Conservation (phyloP, 352 stramenopile species). For the Thalassiosira ordinaria region DNA sequence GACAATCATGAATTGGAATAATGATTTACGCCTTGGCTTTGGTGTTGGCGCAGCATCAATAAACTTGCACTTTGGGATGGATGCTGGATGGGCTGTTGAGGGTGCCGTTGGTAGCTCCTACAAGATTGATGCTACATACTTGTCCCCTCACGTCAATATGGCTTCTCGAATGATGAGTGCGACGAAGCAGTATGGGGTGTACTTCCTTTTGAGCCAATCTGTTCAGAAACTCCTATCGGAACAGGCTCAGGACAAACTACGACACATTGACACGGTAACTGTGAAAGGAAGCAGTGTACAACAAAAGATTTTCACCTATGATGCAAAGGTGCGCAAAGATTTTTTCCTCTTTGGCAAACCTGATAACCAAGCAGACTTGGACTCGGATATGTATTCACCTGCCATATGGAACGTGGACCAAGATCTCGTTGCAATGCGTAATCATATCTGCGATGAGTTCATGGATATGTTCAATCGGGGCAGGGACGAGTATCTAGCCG, state of each 20-base stretch:
- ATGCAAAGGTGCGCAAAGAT: conserved; percentile 67
- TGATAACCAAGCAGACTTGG: conserved; percentile 69
- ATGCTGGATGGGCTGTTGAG: conserved; percentile 93
- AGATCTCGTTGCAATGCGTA: conserved; percentile 79
- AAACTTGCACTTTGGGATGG: conserved; percentile 94
- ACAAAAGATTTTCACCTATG: conserved; percentile 82
- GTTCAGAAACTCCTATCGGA: conserved; percentile 93
- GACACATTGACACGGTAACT: conserved; percentile 95
- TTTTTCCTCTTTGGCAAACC: conserved; percentile 79
- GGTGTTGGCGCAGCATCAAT: conserved; percentile 89
- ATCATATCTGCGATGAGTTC: conserved; percentile 87
- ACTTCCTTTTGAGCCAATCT: conserved; percentile 93
- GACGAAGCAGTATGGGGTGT: conserved; percentile 94
- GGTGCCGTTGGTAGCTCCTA: conserved; percentile 96
- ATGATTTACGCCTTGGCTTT: conserved; percentile 77
- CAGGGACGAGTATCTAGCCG: conserved; percentile 92
- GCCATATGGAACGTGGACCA: conserved; percentile 78
- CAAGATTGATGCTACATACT: conserved; percentile 98
- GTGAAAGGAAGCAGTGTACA: conserved; percentile 93
- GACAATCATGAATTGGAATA: conserved; percentile 71
- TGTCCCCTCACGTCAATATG: conserved; percentile 98
- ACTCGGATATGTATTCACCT: conserved; percentile 72
- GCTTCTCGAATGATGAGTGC: conserved; percentile 94
- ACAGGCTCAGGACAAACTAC: conserved; percentile 88
- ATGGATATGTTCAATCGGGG: conserved; percentile 91